These are phyloP conservation scores for Ilyonectria destructans DNA, from an alignment of 2,329 filamentous ascomycete species.

Conservation along the genomic window DNA sequence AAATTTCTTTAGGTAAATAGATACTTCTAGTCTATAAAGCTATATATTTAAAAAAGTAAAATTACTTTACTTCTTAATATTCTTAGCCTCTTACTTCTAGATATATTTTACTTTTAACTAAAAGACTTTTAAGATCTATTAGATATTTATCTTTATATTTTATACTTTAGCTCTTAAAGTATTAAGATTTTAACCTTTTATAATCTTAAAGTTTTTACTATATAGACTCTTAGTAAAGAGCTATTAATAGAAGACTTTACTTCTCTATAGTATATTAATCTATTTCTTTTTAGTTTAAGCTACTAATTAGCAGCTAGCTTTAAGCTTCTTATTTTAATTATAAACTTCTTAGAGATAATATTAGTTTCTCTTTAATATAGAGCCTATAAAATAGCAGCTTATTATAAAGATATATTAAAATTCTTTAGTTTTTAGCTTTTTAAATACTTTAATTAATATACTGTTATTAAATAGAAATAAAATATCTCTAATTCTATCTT, in stretches of 20 bases:
- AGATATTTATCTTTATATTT: neutral
- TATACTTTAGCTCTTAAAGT: neutral
- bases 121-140: neutral
- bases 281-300: neutral
- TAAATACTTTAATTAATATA: neutral
- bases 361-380: neutral
- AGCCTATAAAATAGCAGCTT: neutral
- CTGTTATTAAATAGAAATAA: neutral
- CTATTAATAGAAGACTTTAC: constrained; percentile 5
- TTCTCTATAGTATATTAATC: neutral
- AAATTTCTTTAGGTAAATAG: neutral
- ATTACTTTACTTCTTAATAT: neutral
- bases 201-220: constrained; percentile 2
- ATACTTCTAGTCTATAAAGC: neutral
- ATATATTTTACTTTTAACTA: neutral
- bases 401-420: neutral
- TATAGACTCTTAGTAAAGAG: neutral
- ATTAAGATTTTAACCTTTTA: neutral
- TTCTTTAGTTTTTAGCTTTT: neutral
- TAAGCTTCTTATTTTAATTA: neutral
- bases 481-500: neutral
- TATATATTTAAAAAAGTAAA: neutral
- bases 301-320: neutral
- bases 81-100: neutral
- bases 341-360: neutral